A percentile compares a stretch with the other conserved stretches of the same genome.
Evolutionary conservation across 169 alveolate species (phyloP).

Genomic region (Plasmodium coatneyi): DNA sequence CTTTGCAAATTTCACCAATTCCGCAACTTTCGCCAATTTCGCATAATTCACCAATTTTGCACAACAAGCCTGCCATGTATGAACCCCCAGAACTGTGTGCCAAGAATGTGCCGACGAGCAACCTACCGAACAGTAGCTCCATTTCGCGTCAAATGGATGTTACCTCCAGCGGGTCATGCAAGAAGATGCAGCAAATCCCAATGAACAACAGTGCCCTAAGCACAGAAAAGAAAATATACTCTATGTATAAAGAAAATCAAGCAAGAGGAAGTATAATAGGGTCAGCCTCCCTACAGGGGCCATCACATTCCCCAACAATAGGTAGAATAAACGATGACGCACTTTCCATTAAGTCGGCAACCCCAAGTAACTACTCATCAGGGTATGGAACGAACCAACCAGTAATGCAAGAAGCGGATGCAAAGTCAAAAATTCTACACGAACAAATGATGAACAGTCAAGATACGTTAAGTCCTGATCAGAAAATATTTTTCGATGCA

Average conservation of each 20-base stretch:
- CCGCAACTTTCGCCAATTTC: background rate
- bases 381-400: conserved; percentile 8
- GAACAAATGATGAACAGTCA: conserved; percentile 9
- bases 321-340: conserved; percentile 23
- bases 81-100: conserved; percentile 7
- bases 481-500: background rate
- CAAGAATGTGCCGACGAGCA: conserved; percentile 1
- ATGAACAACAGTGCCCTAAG: conserved; percentile 20
- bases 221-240: conserved; percentile 32
- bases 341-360: conserved; percentile 15
- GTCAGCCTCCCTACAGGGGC: background rate
- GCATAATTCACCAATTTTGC: background rate
- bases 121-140: background rate
- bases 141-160: conserved; percentile 24
- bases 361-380: conserved; percentile 17
- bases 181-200: conserved; percentile 8
- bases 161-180: conserved; percentile 9
- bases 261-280: background rate
- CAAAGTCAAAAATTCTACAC: background rate
- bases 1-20: background rate
- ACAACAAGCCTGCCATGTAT: background rate
- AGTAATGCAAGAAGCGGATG: conserved; percentile 26
- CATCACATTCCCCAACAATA: background rate
- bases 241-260: conserved; percentile 40
- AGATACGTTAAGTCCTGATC: conserved; percentile 8